Percentiles rank a stretch among this genome's conserved stretches.
Conservation (phyloP, 208 protist species). For the Trypanosoma grayi region DNA sequence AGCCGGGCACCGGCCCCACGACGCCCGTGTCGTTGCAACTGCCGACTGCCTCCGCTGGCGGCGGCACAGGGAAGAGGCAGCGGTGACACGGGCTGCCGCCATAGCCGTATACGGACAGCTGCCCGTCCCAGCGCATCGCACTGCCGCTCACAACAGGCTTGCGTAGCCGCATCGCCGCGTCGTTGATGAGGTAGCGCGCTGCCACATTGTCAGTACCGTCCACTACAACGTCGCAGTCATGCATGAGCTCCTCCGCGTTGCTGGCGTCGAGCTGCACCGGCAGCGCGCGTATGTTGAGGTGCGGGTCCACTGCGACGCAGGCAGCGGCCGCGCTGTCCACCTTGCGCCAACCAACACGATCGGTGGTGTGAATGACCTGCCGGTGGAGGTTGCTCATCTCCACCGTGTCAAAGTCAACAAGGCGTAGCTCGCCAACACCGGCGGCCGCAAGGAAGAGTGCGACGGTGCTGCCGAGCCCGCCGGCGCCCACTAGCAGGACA, state of each 20-base stretch:
- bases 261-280: slow-evolving; percentile 34
- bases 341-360: slow-evolving; percentile 64
- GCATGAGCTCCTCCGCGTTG: slow-evolving; percentile 80
- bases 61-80: slow-evolving; percentile 91
- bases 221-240: slow-evolving; percentile 84
- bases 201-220: slow-evolving; percentile 93
- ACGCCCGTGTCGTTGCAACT: slow-evolving; percentile 93
- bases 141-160: slow-evolving; percentile 93
- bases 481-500: slow-evolving; percentile 92
- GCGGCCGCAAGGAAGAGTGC: slow-evolving; percentile 92
- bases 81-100: slow-evolving; percentile 89
- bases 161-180: slow-evolving; percentile 85
- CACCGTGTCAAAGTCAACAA: slow-evolving; percentile 94
- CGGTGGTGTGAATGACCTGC: slow-evolving; percentile 91
- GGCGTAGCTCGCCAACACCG: slow-evolving; percentile 85
- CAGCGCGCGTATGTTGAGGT: slow-evolving; percentile 36
- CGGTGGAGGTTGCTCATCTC: slow-evolving; percentile 94
- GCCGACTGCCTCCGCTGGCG: slow-evolving; percentile 72
- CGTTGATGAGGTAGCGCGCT: slow-evolving; percentile 94
- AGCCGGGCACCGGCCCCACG: slow-evolving; percentile 90
- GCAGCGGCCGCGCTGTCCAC: slow-evolving; percentile 71
- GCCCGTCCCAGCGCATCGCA: slow-evolving; percentile 94
- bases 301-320: slow-evolving; percentile 70
- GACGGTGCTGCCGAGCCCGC: slow-evolving; percentile 93
- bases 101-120: slow-evolving; percentile 90